A percentile compares a stretch with the other conserved stretches of the same genome.
Evolutionary conservation across 2,329 filamentous ascomycete species (phyloP).

Genomic region (Trichoderma endophyticum): DNA sequence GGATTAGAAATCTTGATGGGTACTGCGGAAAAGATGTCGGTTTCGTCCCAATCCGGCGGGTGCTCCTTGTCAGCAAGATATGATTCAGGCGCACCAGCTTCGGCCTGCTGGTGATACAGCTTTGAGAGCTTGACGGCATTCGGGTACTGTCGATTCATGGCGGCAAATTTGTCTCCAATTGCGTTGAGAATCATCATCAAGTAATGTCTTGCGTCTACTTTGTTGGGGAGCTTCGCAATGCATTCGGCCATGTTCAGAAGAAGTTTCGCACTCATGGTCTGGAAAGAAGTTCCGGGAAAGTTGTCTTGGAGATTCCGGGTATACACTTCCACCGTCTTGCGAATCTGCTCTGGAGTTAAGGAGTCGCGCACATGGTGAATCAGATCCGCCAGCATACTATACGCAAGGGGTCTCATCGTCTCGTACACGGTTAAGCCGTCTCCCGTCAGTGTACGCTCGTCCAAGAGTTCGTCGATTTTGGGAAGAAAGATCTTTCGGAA

Average conservation of each 20-base stretch:
- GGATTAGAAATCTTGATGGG: conserved; percentile 95
- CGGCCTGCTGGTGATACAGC: conserved; percentile 67
- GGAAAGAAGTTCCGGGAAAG: conserved; percentile 96
- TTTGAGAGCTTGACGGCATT: conserved; percentile 93
- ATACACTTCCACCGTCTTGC: conserved; percentile 94
- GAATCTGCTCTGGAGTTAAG: conserved; percentile 85
- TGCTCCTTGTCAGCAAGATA: conserved; percentile 80
- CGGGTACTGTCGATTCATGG: conserved; percentile 94
- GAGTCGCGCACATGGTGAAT: conserved; percentile 95
- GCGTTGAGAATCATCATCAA: conserved; percentile 96
- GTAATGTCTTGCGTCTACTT: conserved; percentile 91
- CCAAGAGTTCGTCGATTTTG: conserved; percentile 91
- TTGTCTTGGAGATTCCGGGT: conserved; percentile 93
- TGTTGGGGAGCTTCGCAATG: conserved; percentile 90
- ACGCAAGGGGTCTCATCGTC: conserved; percentile 90
- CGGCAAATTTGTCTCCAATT: conserved; percentile 95
- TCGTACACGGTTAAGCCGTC: conserved; percentile 96
- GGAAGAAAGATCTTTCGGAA: conserved; percentile 91
- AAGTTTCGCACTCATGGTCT: conserved; percentile 98
- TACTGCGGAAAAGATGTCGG: conserved; percentile 93
- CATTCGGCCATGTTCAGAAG: conserved; percentile 97
- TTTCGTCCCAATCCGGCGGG: conserved; percentile 93
- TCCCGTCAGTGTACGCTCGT: conserved; percentile 90
- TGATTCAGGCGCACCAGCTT: conserved; percentile 62
- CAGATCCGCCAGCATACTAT: conserved; percentile 96